Evolutionary conservation across 129 eudicot genomes (phyloP), one percentile per base, ranked within the genome.

Genomic region (Cynara cardunculus): DNA sequence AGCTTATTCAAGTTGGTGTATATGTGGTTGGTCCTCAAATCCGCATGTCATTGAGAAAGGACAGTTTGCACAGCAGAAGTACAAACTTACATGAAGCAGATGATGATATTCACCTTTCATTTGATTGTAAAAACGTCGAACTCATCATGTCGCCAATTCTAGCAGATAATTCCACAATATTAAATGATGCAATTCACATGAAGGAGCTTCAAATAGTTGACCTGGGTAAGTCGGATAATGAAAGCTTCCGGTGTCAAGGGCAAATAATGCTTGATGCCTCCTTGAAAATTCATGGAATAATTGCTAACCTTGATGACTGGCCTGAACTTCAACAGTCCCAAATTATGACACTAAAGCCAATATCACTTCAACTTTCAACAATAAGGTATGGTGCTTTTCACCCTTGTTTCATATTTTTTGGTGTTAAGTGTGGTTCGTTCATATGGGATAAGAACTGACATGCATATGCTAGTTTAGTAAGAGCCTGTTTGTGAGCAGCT

Each of bases 101-200:
- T 35, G 65, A 56, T 41, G 81, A 85, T 69, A 27, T 83, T 41
- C 37, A 73, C 39, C 81, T 92, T 76, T 73, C 87, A 25, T 74
- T 96, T 84, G 80, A 86, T 80, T 69, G 88, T 69, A 72, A 80
- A 79, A 78, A 85, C 84, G 79, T 87, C 69, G 93, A 96, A 77
- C 89, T 96, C 79, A 73, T 83, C 34, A 49, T 89, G 46, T 87
- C 90, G 78, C 99, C 99, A 53, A 87, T 69, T 84, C 59, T 87
- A 34, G 66, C 65, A 35, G 79, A 89, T 59, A 78, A 37, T 82
- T 78, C 81, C 31, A 65, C 83, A 69, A 59, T 88, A 82, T 75
- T 82, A 21, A 53, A 56, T 86, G 87, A 25, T 59, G 28, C 79
- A 49, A 49, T 70, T 35, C 72, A 76, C 75, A 75, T 87, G 80